Evolutionary conservation across 1,284 basidiomycete species (phyloP).

Genomic region (Coniferiporia weirii): DNA sequence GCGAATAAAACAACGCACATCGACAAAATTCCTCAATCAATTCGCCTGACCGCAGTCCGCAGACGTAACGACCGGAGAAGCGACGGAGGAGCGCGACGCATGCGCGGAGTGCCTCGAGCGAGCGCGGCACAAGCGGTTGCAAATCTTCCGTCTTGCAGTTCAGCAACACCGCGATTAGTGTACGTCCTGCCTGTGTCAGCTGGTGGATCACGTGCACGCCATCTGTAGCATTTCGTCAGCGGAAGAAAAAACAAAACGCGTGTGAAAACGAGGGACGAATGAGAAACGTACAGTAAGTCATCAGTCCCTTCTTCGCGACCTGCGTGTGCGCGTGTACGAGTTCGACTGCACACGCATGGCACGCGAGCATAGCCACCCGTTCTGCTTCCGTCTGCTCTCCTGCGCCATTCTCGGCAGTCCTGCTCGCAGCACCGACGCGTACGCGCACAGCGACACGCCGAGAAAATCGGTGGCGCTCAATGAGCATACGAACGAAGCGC

Average conservation of each 20-base stretch:
- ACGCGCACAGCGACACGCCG: slow-evolving; percentile 62
- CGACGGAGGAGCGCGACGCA: slow-evolving; percentile 77
- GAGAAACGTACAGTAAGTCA: slow-evolving; percentile 79
- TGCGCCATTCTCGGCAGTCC: neutral
- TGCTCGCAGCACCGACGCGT: neutral
- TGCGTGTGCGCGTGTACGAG: slow-evolving; percentile 80
- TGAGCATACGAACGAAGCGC: slow-evolving; percentile 78
- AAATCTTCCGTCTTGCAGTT: slow-evolving; percentile 68
- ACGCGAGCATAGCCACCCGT: slow-evolving; percentile 61
- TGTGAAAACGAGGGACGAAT: slow-evolving; percentile 6
- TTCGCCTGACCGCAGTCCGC: slow-evolving; percentile 82
- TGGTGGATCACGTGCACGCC: slow-evolving; percentile 93
- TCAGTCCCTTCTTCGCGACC: slow-evolving; percentile 80
- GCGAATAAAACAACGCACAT: slow-evolving; percentile 48
- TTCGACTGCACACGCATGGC: slow-evolving; percentile 69
- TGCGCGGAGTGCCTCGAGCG: slow-evolving; percentile 77
- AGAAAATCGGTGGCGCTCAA: slow-evolving; percentile 71
- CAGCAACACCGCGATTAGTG: slow-evolving; percentile 77
- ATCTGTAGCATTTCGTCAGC: slow-evolving; percentile 39
- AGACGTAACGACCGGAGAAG: slow-evolving; percentile 79
- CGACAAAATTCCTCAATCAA: slow-evolving; percentile 91
- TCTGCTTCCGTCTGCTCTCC: slow-evolving; percentile 54
- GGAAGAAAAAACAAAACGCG: neutral
- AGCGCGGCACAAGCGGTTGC: slow-evolving; percentile 70
- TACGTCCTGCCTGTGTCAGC: slow-evolving; percentile 86